A percentile compares a stretch with the other conserved stretches of the same genome.
Evolutionary conservation across 129 eudicot genomes (phyloP).

Genomic region (Logfia minima): DNA sequence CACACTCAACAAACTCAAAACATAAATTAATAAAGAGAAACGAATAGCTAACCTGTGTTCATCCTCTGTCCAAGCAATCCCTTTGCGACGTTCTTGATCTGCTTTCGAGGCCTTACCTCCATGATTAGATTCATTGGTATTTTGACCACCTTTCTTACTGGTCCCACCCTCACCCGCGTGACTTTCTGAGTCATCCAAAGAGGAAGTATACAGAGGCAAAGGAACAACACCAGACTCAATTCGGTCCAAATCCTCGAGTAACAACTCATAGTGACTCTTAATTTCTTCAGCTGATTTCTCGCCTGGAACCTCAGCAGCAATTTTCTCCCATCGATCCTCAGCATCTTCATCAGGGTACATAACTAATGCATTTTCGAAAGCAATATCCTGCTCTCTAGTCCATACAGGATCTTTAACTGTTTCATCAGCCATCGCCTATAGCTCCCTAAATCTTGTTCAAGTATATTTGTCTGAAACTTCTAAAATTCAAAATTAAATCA

Average conservation of each 20-base stretch:
- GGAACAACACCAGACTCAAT: constrained; percentile 82
- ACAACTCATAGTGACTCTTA: constrained; percentile 71
- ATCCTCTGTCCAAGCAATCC: constrained; percentile 98
- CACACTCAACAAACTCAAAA: constrained; percentile 10
- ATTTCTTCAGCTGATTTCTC: constrained; percentile 63
- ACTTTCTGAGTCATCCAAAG: constrained; percentile 53
- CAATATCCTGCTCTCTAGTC: constrained; percentile 80
- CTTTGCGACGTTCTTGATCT: constrained; percentile 91
- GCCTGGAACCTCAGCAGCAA: constrained; percentile 65
- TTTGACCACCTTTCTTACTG: constrained; percentile 58
- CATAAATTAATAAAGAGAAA: not conserved
- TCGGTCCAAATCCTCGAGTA: constrained; percentile 65
- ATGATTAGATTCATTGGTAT: constrained; percentile 45
- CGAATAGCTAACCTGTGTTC: constrained; percentile 70
- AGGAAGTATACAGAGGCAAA: constrained; percentile 61
- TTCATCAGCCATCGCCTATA: constrained; percentile 50
- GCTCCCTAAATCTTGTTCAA: constrained; percentile 12
- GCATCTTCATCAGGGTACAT: constrained; percentile 62
- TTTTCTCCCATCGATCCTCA: constrained; percentile 78
- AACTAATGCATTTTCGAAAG: constrained; percentile 79
- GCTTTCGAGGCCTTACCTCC: constrained; percentile 66
- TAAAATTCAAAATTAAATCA: constrained; percentile 19
- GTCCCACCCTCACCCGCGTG: constrained; percentile 49
- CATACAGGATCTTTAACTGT: constrained; percentile 45
- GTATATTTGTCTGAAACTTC: not conserved